Base-by-base conservation (phyloP, 225 moss, liverwort and hornwort species). In the Physcomitrium patens region DNA sequence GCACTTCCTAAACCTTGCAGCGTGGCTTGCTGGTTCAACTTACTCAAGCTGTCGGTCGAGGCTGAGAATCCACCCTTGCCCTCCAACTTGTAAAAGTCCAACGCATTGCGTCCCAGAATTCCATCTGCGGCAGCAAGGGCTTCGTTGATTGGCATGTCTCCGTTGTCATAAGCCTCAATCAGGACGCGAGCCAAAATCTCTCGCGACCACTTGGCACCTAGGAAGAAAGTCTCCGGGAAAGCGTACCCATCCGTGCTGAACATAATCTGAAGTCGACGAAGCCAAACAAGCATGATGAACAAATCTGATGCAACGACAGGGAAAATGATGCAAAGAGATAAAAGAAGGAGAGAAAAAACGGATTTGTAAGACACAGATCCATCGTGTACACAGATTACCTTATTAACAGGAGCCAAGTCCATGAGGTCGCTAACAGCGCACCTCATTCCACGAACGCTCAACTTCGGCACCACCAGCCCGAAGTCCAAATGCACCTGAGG, bases 211-310 rank as follows among this genome's bases (percentile, higher is more conserved):
- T 99, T 99, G 17, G 99, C 99, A 64, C 31, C 97, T 62, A 97
- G 85, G 55, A 82, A 99, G 79, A 87, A 92, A 2, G 93, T 91
- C 84, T 99, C 99, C 13, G 99, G 94, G 53, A 99, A 99, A 27
- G 89, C 99, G 77, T 86, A 91, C 26, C 89, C 99, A 79, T 99
- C 99, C 63, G 99, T 95, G 91, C 99, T 99, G 84, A 99, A 99
- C 99, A 95, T 99, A 68, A 99, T 94, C 94, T 94, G 90, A 11
- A 63, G 50, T 37, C 31, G 31, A 37, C 41, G 70, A 53, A 77
- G 24, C 22, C 76, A 52, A 79, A 51, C 58, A 66, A 17, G 62
- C 76, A 55, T 59, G 9, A 27, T 7, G 70, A 37, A 75, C 69
- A 23, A 13, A 63, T 41, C 2, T 14, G 9, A 20, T 10, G 57